These are phyloP conservation scores for Chalciporus pseudorubinellus DNA, from an alignment of 768 basidiomycete species.

Conservation along the genomic window DNA sequence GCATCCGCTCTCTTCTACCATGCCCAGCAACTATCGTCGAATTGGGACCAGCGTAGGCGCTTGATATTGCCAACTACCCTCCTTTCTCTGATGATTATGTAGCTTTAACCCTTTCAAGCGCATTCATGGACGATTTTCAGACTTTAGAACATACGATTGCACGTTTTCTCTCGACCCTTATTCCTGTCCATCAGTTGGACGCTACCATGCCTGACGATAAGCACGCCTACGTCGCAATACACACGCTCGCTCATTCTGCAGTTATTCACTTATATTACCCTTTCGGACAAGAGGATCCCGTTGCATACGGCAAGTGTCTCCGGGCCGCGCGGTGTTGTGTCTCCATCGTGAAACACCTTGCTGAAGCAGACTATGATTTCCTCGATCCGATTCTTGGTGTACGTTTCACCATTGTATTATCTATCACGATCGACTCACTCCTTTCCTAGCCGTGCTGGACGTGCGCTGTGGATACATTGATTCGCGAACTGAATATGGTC, in stretches of 20 bases:
- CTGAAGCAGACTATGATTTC: slow-evolving; percentile 63
- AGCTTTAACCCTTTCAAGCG: slow-evolving; percentile 46
- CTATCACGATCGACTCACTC: slow-evolving; percentile 6
- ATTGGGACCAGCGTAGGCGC: slow-evolving; percentile 58
- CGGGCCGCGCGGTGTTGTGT: slow-evolving; percentile 60
- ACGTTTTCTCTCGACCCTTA: slow-evolving; percentile 60
- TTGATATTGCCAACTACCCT: slow-evolving; percentile 14
- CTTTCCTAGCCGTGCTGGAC: slow-evolving; percentile 66
- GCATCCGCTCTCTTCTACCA: slow-evolving; percentile 73
- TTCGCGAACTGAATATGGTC: slow-evolving; percentile 61
- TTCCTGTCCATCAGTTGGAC: slow-evolving; percentile 64
- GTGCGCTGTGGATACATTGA: slow-evolving; percentile 60
- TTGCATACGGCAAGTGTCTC: slow-evolving; percentile 65
- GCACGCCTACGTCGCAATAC: slow-evolving; percentile 54
- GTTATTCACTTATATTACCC: slow-evolving; percentile 64
- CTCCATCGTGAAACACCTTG: slow-evolving; percentile 58
- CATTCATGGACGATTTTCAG: slow-evolving; percentile 57
- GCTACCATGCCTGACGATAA: slow-evolving; percentile 55
- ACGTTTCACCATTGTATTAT: slow-evolving; percentile 28
- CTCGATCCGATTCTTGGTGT: slow-evolving; percentile 80
- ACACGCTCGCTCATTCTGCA: slow-evolving; percentile 66
- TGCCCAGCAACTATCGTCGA: slow-evolving; percentile 57
- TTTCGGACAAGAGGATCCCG: slow-evolving; percentile 56
- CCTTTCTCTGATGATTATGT: slow-evolving; percentile 22
- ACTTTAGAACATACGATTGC: slow-evolving; percentile 61